Conservation (phyloP, 495 filamentous ascomycete species). For the Aspergillus incahuasiensis region DNA sequence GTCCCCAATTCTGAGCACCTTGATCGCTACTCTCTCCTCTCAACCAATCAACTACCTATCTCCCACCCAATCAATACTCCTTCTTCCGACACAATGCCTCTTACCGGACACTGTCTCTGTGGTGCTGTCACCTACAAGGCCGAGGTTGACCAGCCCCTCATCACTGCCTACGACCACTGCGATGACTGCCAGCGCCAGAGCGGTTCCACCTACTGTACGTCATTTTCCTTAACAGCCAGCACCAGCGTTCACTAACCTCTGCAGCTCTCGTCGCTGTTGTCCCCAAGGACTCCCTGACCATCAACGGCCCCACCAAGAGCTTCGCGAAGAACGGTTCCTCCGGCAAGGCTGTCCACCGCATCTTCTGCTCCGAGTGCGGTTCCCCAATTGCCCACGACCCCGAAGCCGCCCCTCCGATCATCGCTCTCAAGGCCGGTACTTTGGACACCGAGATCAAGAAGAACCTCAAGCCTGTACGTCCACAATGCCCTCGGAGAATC, state of each 20-base stretch:
- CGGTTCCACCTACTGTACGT: constrained; percentile 62
- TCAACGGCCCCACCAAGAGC: constrained; percentile 60
- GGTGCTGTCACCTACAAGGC: constrained; percentile 61
- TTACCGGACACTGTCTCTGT: constrained; percentile 68
- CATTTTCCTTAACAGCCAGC: background rate
- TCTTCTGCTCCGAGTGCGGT: constrained; percentile 67
- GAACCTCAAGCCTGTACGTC: constrained; percentile 56
- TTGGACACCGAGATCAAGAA: constrained; percentile 61
- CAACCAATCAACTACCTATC: background rate
- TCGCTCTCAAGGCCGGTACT: constrained; percentile 63
- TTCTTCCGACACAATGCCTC: constrained; percentile 50
- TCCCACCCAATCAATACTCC: no score
- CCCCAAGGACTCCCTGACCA: constrained; percentile 55
- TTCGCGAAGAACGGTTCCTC: constrained; percentile 51
- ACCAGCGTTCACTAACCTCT: background rate
- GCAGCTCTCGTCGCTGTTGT: constrained; percentile 62
- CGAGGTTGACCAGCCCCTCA: constrained; percentile 48
- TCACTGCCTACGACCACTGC: constrained; percentile 65
- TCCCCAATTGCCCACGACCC: constrained; percentile 67
- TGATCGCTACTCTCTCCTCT: constrained; percentile 19
- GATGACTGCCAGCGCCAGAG: constrained; percentile 69
- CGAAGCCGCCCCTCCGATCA: constrained; percentile 61
- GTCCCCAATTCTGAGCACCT: constrained; percentile 34
- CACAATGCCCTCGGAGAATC: background rate
- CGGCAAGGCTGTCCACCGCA: constrained; percentile 56